These are phyloP conservation scores for Phytophthora pini DNA, from an alignment of 352 stramenopile genomes.

Conservation along the genomic window DNA sequence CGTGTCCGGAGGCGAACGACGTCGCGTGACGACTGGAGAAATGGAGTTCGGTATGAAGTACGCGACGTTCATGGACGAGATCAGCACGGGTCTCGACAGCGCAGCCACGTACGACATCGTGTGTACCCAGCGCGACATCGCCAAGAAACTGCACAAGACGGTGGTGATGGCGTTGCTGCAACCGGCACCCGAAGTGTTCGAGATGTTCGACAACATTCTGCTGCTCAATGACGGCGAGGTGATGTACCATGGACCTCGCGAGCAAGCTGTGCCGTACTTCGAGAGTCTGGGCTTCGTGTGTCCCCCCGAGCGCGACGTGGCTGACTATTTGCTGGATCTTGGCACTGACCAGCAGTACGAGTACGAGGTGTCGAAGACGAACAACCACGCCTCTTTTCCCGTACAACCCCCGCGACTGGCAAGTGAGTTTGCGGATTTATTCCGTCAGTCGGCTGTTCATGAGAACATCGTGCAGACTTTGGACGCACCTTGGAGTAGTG, in stretches of 20 bases:
- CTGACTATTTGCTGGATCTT: conserved; percentile 33
- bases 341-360: conserved; percentile 35
- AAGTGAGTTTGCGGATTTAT: conserved; percentile 18
- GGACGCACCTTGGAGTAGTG: conserved; percentile 20
- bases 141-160: conserved; percentile 48
- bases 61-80: conserved; percentile 85
- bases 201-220: conserved; percentile 89
- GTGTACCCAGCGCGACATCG: conserved; percentile 39
- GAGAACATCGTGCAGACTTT: conserved; percentile 66
- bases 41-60: conserved; percentile 52
- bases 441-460: conserved; percentile 35
- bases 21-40: conserved; percentile 54
- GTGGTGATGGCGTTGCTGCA: conserved; percentile 80
- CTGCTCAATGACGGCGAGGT: conserved; percentile 57
- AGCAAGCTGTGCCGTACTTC: conserved; percentile 46
- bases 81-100: conserved; percentile 90
- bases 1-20: conserved; percentile 66
- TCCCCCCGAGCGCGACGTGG: conserved; percentile 23
- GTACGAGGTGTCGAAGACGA: conserved; percentile 19
- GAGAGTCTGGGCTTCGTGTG: conserved; percentile 54
- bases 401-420: conserved; percentile 13
- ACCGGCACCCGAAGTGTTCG: conserved; percentile 90
- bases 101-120: conserved; percentile 90
- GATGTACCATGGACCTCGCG: conserved; percentile 50
- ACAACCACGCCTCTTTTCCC: neutral